Evolutionary conservation across 2,329 filamentous ascomycete species (phyloP), one percentile per base, ranked within the genome.

Genomic region (Colletotrichum spinosum): DNA sequence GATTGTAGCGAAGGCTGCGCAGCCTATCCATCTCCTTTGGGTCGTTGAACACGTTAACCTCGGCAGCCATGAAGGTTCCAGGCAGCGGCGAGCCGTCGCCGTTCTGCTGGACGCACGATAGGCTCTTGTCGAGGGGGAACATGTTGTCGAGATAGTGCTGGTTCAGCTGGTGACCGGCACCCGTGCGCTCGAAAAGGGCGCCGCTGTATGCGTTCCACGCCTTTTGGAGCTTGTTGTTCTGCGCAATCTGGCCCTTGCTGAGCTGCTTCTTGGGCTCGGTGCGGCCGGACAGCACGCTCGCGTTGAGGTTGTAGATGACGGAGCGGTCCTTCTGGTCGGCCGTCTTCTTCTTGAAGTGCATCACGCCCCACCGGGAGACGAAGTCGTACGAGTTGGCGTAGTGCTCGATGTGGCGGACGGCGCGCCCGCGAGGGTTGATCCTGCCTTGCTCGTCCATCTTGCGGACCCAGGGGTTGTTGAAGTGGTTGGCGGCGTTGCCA

Each of bases 401-500:
- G 76, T 96, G 92, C 76, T 96, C 92, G 44, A 96, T 90, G 69
- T 94, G 84, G 6, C 85, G 83, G 55, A 95, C 89, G 3, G 86
- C 85, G 45, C 81, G 78, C 67, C 82, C 80, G 6, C 81, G 77
- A 8, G 80, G 75, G 1, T 46, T 37, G 4, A 13, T 7, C 15
- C 46, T 15, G 34, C 57, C 52, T n/a, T 74, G 63, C 15, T 79
- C 75, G 4, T 70, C 68, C 8, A 70, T 69, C 67, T 87, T 83
- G 1, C 81, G 83, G 1, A 76, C 71, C 60, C 84, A 83, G 0
- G 92, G 92, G 68, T 93, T 93, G 75, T 94, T 94, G 80, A 93
- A 94, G 75, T 94, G 91, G 71, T 93, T 93, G 0, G 92, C 90
- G 0, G 91, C 92, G 62, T 88, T 91, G 35, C 91, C 92, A 74